These are phyloP conservation scores for Pestalotiopsis sp. DNA, from an alignment of 2,329 filamentous ascomycete species.

Conservation along the genomic window DNA sequence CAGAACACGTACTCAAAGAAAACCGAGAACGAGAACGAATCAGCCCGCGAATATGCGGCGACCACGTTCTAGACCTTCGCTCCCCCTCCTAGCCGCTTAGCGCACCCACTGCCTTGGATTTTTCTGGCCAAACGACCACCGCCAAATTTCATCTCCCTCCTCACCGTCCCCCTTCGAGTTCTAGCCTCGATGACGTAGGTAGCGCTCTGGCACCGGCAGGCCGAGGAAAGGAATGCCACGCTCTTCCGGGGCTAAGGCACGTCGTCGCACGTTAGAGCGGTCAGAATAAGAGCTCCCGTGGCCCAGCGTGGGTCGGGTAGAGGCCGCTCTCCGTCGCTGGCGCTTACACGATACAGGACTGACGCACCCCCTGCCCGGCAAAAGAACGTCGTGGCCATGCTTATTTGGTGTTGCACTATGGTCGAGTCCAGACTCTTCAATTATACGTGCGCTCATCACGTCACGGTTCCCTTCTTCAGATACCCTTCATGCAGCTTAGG, in stretches of 20 bases:
- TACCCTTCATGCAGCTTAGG: conserved; percentile 4
- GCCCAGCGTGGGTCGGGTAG: background rate
- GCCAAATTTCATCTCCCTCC: background rate
- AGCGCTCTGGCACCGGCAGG: background rate
- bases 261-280: background rate
- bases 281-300: background rate
- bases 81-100: background rate
- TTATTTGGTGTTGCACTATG: background rate
- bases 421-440: background rate
- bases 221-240: background rate
- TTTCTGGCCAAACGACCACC: background rate
- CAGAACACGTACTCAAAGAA: background rate
- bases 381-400: background rate
- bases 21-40: no score
- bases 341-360: background rate
- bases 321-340: background rate
- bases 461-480: background rate
- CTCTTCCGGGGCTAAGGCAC: background rate
- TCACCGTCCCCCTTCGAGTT: background rate
- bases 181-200: conserved; percentile 4
- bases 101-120: conserved; percentile 2
- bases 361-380: background rate
- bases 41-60: no score
- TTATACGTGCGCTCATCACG: background rate
- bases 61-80: no score